phyloP scores from a whole-genome alignment of 2,329 filamentous ascomycete species.

The Aspergillus sp. region DNA sequence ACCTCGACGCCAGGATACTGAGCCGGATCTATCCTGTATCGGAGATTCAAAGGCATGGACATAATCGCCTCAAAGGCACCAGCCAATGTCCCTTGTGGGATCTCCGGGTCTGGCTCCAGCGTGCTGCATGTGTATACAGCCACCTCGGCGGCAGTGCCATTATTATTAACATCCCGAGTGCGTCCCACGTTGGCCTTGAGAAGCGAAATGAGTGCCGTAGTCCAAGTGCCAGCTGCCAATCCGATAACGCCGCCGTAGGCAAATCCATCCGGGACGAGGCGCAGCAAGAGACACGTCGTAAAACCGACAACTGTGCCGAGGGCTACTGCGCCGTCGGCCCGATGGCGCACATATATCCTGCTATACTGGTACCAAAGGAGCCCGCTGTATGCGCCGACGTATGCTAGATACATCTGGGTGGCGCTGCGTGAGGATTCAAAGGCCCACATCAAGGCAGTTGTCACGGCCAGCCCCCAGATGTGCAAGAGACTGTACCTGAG shows the following conservation, averaged over 20 bases:
- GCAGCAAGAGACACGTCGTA: constrained; percentile 33
- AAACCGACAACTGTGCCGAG: constrained; percentile 47
- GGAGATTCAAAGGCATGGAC: constrained; percentile 39
- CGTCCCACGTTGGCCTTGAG: not conserved
- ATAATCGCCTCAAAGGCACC: constrained; percentile 11
- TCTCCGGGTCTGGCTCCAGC: constrained; percentile 14
- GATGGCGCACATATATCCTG: constrained; percentile 52
- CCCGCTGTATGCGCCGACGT: constrained; percentile 52
- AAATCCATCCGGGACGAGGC: not conserved
- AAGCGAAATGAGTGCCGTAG: not conserved
- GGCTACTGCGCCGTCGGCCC: constrained; percentile 27
- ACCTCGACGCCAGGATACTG: constrained; percentile 46
- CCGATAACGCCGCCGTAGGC: not conserved
- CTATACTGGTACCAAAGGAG: constrained; percentile 55
- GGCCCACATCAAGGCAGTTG: constrained; percentile 50
- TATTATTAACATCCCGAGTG: not conserved
- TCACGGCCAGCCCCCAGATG: constrained; percentile 51
- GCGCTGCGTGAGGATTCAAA: constrained; percentile 46
- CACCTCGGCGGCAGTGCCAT: not conserved
- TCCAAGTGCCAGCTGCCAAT: not conserved
- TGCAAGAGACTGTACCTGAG: constrained; percentile 51
- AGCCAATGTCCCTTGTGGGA: constrained; percentile 9
- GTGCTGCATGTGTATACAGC: not conserved
- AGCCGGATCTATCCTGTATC: constrained; percentile 41
- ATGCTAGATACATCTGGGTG: constrained; percentile 51